Evolutionary conservation across 345 rosid genomes (phyloP), one percentile per base, ranked within the genome.

Genomic region (Gossypium thurberi): DNA sequence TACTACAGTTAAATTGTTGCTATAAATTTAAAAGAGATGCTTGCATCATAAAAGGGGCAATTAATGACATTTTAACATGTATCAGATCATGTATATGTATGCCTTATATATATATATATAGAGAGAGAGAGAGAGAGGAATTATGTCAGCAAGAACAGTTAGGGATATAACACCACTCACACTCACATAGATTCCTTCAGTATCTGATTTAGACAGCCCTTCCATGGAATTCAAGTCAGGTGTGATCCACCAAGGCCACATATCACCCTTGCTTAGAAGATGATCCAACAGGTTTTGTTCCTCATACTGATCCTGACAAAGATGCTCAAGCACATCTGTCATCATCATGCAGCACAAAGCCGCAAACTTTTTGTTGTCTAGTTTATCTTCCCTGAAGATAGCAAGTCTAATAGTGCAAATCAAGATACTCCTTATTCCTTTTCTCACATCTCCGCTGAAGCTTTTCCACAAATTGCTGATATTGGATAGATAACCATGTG

Each of bases 171-270:
- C 23, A 71, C 50, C 55, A 86, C 91, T 86, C 77, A 88, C 89
- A 68, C 76, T 12, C 4, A 1, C 43, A 48, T 50, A 25, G 44
- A 12, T 40, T 51, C 28, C 69, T 73, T 72, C 80, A 69, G 66
- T 53, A 58, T 73, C 51, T 10, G 61, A 76, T 14, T 20, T 48
- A 68, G 74, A 42, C 0, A 72, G 65, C 43, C 56, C 80, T 47
- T 21, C 70, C 60, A 76, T 78, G 60, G 79, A 61, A 79, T 81
- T 69, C 58, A 78, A 83, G 78, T 82, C 85, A 2, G 87, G 82
- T 74, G 79, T 71, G 65, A 89, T 82, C 98, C 98, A 90, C 61
- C 83, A 72, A 58, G 97, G 99, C 98, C 99, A 95, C 44, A 61
- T 71, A 71, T 88, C 86, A 82, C 77, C 84, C 87, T 85, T 82